Conservation (phyloP, 1,284 basidiomycete species). For the Xerocomus nothofagi region DNA sequence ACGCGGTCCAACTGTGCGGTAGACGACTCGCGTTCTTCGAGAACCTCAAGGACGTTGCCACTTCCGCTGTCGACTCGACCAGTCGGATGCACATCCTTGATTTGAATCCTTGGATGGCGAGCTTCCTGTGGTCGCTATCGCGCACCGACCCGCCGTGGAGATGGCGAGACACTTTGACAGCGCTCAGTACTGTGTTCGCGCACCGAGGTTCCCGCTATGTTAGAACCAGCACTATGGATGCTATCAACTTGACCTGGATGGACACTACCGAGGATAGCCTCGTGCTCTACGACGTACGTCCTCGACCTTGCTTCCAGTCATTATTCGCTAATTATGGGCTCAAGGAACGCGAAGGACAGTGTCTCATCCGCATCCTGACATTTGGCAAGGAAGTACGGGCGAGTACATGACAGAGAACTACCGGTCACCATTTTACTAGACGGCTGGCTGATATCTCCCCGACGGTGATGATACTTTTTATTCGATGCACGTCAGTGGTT, state of each 20-base stretch:
- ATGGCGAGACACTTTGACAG: constrained; percentile 28
- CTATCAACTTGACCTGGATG: constrained; percentile 34
- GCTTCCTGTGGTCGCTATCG: constrained; percentile 30
- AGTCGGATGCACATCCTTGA: constrained; percentile 34
- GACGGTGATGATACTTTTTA: neutral
- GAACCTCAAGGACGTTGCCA: constrained; percentile 18
- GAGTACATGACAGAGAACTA: constrained; percentile 11
- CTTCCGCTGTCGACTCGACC: constrained; percentile 13
- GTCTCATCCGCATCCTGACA: constrained; percentile 34
- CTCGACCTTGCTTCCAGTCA: neutral
- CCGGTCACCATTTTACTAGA: neutral
- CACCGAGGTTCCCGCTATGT: constrained; percentile 29
- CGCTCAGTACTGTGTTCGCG: constrained; percentile 33
- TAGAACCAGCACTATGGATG: constrained; percentile 35
- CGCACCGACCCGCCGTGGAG: constrained; percentile 32
- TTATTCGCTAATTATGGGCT: constrained; percentile 5
- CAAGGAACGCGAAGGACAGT: constrained; percentile 37
- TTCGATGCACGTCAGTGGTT: constrained; percentile 7
- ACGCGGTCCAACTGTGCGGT: constrained; percentile 34
- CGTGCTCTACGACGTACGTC: constrained; percentile 33
- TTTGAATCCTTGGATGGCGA: constrained; percentile 31
- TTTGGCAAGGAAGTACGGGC: constrained; percentile 32
- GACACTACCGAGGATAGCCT: constrained; percentile 36
- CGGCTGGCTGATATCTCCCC: neutral
- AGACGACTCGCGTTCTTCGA: constrained; percentile 36